phyloP scores from a whole-genome alignment of 2,329 filamentous ascomycete genomes.

The Penicillium brevicompactum region DNA sequence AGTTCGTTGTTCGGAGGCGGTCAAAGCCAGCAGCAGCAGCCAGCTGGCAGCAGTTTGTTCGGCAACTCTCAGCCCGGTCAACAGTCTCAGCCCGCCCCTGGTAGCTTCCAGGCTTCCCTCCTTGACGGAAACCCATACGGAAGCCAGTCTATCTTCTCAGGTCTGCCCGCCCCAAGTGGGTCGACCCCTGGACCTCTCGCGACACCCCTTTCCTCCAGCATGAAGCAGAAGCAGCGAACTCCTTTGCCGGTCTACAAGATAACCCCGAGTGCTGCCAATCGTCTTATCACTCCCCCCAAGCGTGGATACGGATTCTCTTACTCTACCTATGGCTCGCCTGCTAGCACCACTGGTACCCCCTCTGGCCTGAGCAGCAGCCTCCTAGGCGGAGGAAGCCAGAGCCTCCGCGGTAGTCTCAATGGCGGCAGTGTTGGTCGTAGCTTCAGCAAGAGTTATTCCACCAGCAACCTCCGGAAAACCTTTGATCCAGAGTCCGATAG shows the following conservation, averaged over 20 bases:
- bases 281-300: constrained; percentile 81
- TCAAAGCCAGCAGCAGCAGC: constrained; percentile 37
- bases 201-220: constrained; percentile 77
- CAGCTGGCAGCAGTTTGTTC: constrained; percentile 50
- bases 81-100: constrained; percentile 45
- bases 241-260: constrained; percentile 86
- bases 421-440: constrained; percentile 65
- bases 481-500: constrained; percentile 78
- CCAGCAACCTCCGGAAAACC: constrained; percentile 79
- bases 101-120: constrained; percentile 72
- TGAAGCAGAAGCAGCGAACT: constrained; percentile 76
- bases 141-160: constrained; percentile 80
- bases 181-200: constrained; percentile 84
- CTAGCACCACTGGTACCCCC: constrained; percentile 69
- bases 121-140: constrained; percentile 88
- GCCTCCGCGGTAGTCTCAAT: constrained; percentile 40
- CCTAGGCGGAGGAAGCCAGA: constrained; percentile 35
- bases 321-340: constrained; percentile 84
- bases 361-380: constrained; percentile 68
- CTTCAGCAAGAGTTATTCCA: constrained; percentile 84
- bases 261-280: constrained; percentile 76
- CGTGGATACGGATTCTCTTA: constrained; percentile 90
- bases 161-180: constrained; percentile 63
- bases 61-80: constrained; percentile 55
- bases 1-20: constrained; percentile 62